A percentile compares a stretch with the other conserved stretches of the same genome.
phyloP scores from a whole-genome alignment of 2,329 filamentous ascomycete genomes.

The Ophiostoma sp. region DNA sequence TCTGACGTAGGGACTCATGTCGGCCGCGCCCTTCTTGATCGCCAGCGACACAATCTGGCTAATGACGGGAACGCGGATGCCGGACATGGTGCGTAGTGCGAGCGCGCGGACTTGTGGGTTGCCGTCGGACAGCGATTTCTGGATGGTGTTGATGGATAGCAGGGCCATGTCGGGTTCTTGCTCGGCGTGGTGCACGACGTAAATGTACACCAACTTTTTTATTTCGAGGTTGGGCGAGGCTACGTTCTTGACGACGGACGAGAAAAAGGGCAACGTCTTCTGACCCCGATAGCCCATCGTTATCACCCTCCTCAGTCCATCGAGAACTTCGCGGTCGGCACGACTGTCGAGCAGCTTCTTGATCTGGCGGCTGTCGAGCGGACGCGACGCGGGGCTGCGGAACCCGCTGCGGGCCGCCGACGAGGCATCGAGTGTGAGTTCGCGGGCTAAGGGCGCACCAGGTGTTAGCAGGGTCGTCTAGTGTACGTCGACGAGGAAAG shows the following conservation, averaged over 20 bases:
- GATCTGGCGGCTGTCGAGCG: constrained; percentile 77
- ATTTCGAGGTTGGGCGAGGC: constrained; percentile 91
- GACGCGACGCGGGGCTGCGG: constrained; percentile 54
- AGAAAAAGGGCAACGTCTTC: constrained; percentile 89
- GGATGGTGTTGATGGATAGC: constrained; percentile 97
- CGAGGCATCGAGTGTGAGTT: constrained; percentile 95
- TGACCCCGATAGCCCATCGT: constrained; percentile 96
- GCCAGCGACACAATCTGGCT: constrained; percentile 95
- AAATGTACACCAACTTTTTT: constrained; percentile 98
- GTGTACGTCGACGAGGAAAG: neutral
- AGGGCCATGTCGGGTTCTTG: constrained; percentile 93
- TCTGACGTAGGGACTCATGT: constrained; percentile 93
- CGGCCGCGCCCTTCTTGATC: constrained; percentile 88
- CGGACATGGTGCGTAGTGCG: constrained; percentile 94
- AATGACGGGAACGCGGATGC: constrained; percentile 95
- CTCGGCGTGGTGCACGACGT: constrained; percentile 94
- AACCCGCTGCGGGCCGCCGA: constrained; percentile 76
- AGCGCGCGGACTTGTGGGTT: constrained; percentile 90
- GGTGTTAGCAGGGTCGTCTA: constrained; percentile 8
- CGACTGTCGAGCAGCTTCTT: constrained; percentile 94
- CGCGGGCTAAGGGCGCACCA: constrained; percentile 64
- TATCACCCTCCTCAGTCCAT: constrained; percentile 85
- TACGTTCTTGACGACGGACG: constrained; percentile 97
- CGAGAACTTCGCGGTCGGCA: constrained; percentile 87
- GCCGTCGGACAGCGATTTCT: constrained; percentile 91